These are phyloP conservation scores for Pseudevernia furfuracea DNA, from an alignment of 495 filamentous ascomycete genomes.

Conservation along the genomic window DNA sequence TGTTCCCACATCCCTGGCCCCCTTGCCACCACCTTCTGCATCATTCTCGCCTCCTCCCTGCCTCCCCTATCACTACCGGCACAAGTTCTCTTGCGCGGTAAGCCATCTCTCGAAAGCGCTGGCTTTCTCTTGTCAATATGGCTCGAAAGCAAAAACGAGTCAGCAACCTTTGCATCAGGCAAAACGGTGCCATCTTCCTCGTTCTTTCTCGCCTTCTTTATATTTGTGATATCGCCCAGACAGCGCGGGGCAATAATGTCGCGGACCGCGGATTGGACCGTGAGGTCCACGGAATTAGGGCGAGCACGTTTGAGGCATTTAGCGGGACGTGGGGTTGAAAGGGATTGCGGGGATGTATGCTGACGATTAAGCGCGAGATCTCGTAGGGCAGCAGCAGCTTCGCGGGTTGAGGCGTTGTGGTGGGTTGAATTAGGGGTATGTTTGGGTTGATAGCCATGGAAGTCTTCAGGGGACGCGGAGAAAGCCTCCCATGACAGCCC, in stretches of 20 bases:
- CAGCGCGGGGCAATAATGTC: conserved; percentile 37
- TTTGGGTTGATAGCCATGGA: conserved; percentile 45
- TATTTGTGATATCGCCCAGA: conserved; percentile 23
- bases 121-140: conserved; percentile 8
- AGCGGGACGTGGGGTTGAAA: conserved; percentile 20
- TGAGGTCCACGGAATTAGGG: conserved; percentile 56
- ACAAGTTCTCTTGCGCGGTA: conserved; percentile 24
- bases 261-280: conserved; percentile 68
- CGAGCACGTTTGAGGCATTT: conserved; percentile 60
- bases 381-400: conserved; percentile 62
- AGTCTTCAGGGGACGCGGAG: conserved; percentile 50
- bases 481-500: conserved; percentile 36
- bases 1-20: conserved; percentile 22
- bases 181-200: conserved; percentile 33
- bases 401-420: conserved; percentile 36
- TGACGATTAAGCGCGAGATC: conserved; percentile 45
- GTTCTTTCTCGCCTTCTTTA: conserved; percentile 21
- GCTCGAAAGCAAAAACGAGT: conserved; percentile 35
- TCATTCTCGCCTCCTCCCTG: conserved; percentile 20
- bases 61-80: conserved; percentile 22
- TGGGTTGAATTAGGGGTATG: conserved; percentile 44
- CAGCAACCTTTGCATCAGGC: conserved; percentile 36
- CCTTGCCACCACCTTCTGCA: conserved; percentile 9
- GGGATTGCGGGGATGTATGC: conserved; percentile 31
- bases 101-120: conserved; percentile 8